These are phyloP conservation scores for Collybia nuda DNA, from an alignment of 768 basidiomycete genomes.

Conservation along the genomic window DNA sequence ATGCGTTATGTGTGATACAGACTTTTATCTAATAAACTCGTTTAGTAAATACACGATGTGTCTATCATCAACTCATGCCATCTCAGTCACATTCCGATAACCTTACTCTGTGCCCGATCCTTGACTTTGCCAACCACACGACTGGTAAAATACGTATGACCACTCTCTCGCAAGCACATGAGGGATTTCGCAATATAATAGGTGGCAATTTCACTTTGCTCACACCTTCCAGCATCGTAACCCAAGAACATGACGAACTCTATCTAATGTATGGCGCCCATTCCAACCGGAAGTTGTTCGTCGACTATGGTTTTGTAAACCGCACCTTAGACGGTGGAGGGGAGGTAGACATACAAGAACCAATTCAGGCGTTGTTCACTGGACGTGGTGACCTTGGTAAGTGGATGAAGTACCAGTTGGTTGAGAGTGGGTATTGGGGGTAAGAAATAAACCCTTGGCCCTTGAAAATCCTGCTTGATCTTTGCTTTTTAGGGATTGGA, in stretches of 20 bases:
- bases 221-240: conserved; percentile 40
- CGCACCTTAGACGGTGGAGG: conserved; percentile 31
- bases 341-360: conserved; percentile 64
- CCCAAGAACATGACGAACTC: conserved; percentile 62
- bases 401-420: conserved; percentile 53
- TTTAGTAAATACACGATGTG: conserved; percentile 89
- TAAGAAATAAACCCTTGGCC: conserved; percentile 28
- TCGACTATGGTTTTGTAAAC: conserved; percentile 89
- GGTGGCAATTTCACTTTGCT: conserved; percentile 51
- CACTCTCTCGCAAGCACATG: conserved; percentile 25
- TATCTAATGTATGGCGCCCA: conserved; percentile 81
- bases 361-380: conserved; percentile 51
- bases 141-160: conserved; percentile 39
- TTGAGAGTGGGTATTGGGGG: conserved; percentile 83
- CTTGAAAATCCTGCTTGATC: background rate
- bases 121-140: conserved; percentile 90
- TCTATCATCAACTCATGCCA: conserved; percentile 64
- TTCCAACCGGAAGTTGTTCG: conserved; percentile 72
- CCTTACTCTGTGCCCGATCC: conserved; percentile 82
- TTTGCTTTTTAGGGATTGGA: conserved; percentile 66
- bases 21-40: conserved; percentile 3
- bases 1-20: conserved; percentile 5
- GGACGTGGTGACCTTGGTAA: conserved; percentile 34
- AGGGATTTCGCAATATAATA: conserved; percentile 1
- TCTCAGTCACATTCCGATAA: conserved; percentile 64